Percentiles rank a stretch among this genome's conserved stretches.
phyloP scores from a whole-genome alignment of 2,329 filamentous ascomycete species.

The Epichloe typhina region DNA sequence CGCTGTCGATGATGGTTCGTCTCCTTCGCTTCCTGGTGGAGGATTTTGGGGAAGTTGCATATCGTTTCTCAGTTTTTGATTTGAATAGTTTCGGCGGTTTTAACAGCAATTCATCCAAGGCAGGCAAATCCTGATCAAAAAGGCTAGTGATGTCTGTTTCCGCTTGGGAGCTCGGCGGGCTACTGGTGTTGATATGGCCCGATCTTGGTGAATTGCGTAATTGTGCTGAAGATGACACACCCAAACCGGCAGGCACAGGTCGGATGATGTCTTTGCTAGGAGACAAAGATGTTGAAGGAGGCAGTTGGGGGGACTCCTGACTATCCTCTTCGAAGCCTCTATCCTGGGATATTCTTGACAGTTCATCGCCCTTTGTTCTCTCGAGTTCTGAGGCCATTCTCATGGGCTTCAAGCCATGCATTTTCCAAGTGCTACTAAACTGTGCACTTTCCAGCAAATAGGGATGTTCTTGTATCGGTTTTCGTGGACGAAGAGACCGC shows the following conservation, averaged over 20 bases:
- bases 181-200: constrained; percentile 17
- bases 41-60: constrained; percentile 12
- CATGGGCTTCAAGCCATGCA: constrained; percentile 41
- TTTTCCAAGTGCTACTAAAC: constrained; percentile 39
- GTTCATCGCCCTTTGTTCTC: constrained; percentile 25
- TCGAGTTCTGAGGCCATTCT: constrained; percentile 23
- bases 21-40: constrained; percentile 18
- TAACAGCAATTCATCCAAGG: constrained; percentile 21
- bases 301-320: constrained; percentile 24
- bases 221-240: constrained; percentile 17
- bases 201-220: constrained; percentile 15
- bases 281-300: constrained; percentile 24
- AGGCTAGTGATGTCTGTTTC: constrained; percentile 26
- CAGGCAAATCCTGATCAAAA: constrained; percentile 24
- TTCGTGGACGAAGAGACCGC: constrained; percentile 43
- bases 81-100: constrained; percentile 7
- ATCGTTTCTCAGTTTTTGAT: constrained; percentile 12
- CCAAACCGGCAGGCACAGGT: constrained; percentile 10
- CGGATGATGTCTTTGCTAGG: constrained; percentile 8
- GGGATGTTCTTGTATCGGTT: constrained; percentile 48
- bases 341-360: constrained; percentile 40
- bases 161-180: constrained; percentile 19
- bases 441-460: constrained; percentile 43
- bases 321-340: constrained; percentile 39
- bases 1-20: constrained; percentile 18